Conservation (phyloP, 371 early-diverging fungal genomes). For the Synchytrium microbalum region DNA sequence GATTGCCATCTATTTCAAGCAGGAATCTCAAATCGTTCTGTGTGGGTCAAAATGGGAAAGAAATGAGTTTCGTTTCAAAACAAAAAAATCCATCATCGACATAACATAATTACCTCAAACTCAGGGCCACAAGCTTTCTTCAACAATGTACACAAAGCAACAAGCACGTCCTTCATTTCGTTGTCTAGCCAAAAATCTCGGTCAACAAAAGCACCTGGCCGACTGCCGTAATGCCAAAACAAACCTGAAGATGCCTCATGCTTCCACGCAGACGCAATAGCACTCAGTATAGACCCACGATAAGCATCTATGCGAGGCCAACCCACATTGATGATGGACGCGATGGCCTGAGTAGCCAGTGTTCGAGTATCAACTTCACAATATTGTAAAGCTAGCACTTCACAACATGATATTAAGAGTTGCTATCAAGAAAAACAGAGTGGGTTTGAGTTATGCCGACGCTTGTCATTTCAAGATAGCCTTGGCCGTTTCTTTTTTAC, state of each 20-base stretch:
- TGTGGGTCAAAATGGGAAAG: neutral
- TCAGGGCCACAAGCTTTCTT: neutral
- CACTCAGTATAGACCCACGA: neutral
- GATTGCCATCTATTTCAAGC: neutral
- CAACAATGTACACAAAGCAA: neutral
- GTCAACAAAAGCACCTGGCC: neutral
- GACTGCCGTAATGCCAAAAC: neutral
- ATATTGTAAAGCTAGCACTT: neutral
- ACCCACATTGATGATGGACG: neutral
- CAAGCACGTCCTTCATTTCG: neutral
- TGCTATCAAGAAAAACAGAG: neutral
- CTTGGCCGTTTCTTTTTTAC: no score
- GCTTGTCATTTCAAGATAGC: no score
- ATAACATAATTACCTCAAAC: neutral
- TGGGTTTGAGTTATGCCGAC: neutral
- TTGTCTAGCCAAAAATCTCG: neutral
- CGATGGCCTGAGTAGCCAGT: neutral
- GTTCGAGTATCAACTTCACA: neutral
- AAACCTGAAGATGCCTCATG: neutral
- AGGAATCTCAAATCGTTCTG: neutral
- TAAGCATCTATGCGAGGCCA: neutral
- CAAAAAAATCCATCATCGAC: neutral
- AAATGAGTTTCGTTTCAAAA: neutral
- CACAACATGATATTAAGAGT: neutral
- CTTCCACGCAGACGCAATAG: neutral